Conservation (phyloP, 192 early-diverging fungal species). For the Coemansia sp. region DNA sequence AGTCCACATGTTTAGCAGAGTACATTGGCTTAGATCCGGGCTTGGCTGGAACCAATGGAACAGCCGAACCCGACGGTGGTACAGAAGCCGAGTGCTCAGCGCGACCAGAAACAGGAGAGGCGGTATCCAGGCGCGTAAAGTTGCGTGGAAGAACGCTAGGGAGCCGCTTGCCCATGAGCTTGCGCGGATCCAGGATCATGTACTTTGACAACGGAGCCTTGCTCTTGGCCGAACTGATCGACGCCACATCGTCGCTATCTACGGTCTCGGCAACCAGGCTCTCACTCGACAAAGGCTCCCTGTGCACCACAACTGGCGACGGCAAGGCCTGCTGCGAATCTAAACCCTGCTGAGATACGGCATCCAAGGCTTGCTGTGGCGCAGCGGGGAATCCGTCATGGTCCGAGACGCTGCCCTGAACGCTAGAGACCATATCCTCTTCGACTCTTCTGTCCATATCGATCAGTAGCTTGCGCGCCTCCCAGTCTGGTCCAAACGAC, state of each 20-base stretch:
- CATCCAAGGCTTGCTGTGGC: background rate
- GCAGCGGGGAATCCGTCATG: background rate
- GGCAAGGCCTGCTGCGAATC: background rate
- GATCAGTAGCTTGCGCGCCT: constrained; percentile 44
- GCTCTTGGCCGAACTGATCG: constrained; percentile 22
- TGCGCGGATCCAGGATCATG: constrained; percentile 56
- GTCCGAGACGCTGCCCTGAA: constrained; percentile 10
- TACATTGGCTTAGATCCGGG: constrained; percentile 7
- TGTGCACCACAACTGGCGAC: background rate
- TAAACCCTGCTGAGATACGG: background rate
- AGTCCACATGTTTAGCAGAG: constrained; percentile 28
- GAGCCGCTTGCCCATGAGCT: constrained; percentile 56
- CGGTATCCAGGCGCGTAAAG: constrained; percentile 4
- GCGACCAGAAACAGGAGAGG: constrained; percentile 6
- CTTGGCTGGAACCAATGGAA: background rate
- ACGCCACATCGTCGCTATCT: constrained; percentile 25
- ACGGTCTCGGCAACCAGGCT: background rate
- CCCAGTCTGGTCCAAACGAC: constrained; percentile 54
- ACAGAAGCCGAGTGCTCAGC: constrained; percentile 16
- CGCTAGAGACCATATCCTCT: constrained; percentile 32
- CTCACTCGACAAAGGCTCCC: background rate
- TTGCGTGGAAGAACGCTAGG: constrained; percentile 35
- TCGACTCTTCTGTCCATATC: constrained; percentile 51
- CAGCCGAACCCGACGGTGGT: constrained; percentile 9
- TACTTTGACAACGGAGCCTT: constrained; percentile 50